Conservation (phyloP, 306 rosid species). For the Lathyrus sativus region DNA sequence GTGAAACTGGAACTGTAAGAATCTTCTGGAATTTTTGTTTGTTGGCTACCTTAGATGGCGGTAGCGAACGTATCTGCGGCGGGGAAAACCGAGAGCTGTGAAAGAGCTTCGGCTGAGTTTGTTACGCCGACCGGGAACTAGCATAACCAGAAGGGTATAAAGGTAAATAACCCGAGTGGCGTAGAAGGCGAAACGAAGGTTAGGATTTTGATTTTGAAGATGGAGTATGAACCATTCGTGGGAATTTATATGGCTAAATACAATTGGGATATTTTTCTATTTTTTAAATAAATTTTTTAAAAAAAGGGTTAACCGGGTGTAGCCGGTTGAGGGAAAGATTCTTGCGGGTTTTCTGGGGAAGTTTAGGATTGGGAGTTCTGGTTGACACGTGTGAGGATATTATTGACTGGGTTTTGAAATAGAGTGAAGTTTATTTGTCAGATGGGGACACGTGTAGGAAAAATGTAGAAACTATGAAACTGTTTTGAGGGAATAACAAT, state of each 20-base stretch:
- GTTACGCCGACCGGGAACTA: constrained; percentile 41
- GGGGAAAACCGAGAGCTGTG: constrained; percentile 70
- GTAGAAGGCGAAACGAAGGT: background rate
- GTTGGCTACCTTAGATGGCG: constrained; percentile 54
- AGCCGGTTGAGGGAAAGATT: constrained; percentile 9
- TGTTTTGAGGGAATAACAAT: background rate
- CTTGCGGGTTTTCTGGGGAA: constrained; percentile 17
- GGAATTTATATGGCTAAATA: constrained; percentile 36
- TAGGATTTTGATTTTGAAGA: background rate
- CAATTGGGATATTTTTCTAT: background rate
- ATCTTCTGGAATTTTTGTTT: background rate
- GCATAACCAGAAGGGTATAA: constrained; percentile 49
- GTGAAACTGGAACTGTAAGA: background rate
- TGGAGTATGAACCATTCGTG: background rate
- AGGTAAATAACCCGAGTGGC: constrained; percentile 24
- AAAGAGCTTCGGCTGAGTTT: constrained; percentile 59
- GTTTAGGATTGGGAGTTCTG: background rate
- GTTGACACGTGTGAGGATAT: constrained; percentile 41
- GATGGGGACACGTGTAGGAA: background rate
- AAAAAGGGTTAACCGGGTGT: constrained; percentile 1
- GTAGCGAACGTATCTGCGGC: constrained; percentile 53
- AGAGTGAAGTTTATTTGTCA: background rate
- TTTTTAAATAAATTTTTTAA: background rate
- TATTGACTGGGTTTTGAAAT: background rate
- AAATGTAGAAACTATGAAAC: background rate